Percentiles rank a stretch among this genome's conserved stretches.
Conservation (phyloP, 768 basidiomycete species). For the Boletus edulis region DNA sequence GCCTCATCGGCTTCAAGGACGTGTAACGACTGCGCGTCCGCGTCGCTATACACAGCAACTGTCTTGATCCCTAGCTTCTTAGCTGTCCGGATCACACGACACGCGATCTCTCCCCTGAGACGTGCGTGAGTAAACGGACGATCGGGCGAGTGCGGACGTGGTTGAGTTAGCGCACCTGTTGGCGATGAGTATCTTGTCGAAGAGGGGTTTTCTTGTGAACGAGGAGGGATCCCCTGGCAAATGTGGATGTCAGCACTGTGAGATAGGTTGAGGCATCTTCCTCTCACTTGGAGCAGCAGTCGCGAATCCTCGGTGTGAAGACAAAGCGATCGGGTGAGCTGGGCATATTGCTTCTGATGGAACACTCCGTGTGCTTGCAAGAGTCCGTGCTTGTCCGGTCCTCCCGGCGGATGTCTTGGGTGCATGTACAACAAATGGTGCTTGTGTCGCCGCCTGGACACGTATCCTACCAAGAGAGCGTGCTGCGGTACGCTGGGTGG, state of each 20-base stretch:
- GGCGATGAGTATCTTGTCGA: constrained; percentile 90
- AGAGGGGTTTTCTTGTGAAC: constrained; percentile 48
- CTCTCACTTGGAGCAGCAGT: constrained; percentile 19
- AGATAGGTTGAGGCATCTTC: background rate
- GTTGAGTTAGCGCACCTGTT: constrained; percentile 52
- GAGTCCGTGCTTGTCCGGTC: constrained; percentile 5
- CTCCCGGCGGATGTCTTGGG: constrained; percentile 4
- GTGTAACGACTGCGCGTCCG: constrained; percentile 77
- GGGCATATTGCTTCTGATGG: background rate
- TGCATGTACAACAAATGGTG: constrained; percentile 2
- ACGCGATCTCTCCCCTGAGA: constrained; percentile 89
- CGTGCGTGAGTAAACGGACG: background rate
- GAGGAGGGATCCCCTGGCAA: constrained; percentile 1
- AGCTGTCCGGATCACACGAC: constrained; percentile 90
- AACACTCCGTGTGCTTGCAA: background rate
- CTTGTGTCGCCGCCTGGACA: constrained; percentile 9
- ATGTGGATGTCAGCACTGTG: background rate
- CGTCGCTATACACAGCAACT: constrained; percentile 90
- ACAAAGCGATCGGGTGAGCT: background rate
- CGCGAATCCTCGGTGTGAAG: constrained; percentile 13
- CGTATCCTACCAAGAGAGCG: constrained; percentile 25
- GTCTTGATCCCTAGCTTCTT: constrained; percentile 86
- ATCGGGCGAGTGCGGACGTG: no score
- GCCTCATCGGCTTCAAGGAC: constrained; percentile 86
- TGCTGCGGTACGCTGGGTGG: constrained; percentile 26